Conservation (phyloP, 768 basidiomycete species). For the Lactarius indigo region DNA sequence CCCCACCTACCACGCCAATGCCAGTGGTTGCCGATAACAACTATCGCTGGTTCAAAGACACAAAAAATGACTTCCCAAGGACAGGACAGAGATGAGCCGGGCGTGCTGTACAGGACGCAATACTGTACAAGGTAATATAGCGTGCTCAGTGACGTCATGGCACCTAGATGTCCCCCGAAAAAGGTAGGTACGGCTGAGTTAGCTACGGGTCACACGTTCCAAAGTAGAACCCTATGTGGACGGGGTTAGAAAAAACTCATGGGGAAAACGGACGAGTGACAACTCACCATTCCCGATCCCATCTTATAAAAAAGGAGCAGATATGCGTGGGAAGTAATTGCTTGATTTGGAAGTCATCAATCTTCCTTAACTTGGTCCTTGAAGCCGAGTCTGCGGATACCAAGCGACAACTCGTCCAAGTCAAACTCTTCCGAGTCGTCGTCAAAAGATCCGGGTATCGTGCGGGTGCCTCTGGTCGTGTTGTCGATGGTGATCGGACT, state of each 20-base stretch:
- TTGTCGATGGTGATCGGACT: background rate
- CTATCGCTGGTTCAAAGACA: background rate
- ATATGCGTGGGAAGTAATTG: background rate
- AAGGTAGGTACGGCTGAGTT: background rate
- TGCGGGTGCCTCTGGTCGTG: background rate
- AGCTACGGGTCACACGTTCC: background rate
- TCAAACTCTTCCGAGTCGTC: background rate
- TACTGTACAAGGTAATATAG: background rate
- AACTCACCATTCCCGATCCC: background rate
- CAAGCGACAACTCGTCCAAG: conserved; percentile 2
- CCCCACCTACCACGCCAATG: background rate
- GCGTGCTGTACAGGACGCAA: background rate
- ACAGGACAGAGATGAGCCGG: background rate
- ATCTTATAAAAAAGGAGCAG: background rate
- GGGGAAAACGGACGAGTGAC: background rate
- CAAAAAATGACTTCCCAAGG: background rate
- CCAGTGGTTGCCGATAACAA: background rate
- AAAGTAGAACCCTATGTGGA: background rate
- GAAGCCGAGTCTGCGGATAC: conserved; percentile 2
- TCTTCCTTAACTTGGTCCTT: background rate
- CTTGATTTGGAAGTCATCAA: background rate
- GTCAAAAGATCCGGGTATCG: conserved; percentile 16
- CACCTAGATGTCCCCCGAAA: background rate
- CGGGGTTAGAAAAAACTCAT: background rate
- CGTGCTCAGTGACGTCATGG: background rate